Evolutionary conservation across 805 yeast species (phyloP).

Genomic region (Ogataea pini): DNA sequence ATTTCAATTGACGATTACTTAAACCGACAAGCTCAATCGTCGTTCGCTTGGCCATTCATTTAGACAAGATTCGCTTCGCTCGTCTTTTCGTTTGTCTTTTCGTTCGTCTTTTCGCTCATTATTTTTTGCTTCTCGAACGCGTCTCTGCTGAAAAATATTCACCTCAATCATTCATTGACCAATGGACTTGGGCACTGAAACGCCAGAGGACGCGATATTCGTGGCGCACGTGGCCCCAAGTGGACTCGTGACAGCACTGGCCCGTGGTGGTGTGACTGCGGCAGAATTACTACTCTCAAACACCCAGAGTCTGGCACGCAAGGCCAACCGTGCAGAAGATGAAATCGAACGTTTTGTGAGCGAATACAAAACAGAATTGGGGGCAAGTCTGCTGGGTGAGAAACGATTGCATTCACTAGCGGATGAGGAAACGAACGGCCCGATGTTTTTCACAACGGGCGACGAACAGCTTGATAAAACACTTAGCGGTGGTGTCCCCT

Average conservation of each 20-base stretch:
- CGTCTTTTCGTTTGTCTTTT: not conserved
- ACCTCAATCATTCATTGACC: too few relatives aligned
- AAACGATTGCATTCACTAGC: not conserved
- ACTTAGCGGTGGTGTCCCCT: constrained; percentile 53
- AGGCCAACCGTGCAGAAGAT: constrained; percentile 34
- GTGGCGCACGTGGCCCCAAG: constrained; percentile 26
- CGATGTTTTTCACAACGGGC: constrained; percentile 49
- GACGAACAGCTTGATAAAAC: constrained; percentile 48
- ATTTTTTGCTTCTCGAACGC: too few relatives aligned
- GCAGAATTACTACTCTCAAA: constrained; percentile 44
- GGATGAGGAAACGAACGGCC: not conserved
- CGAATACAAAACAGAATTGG: constrained; percentile 15
- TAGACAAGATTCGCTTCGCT: not conserved
- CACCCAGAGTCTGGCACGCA: constrained; percentile 35
- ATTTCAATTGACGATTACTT: too few relatives aligned
- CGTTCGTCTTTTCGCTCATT: too few relatives aligned
- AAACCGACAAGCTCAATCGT: too few relatives aligned
- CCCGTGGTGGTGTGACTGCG: constrained; percentile 36
- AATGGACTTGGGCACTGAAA: constrained; percentile 7
- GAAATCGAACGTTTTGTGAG: constrained; percentile 31
- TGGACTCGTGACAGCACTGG: constrained; percentile 32
- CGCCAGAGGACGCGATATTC: not conserved
- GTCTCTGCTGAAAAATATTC: too few relatives aligned
- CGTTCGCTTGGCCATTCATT: too few relatives aligned
- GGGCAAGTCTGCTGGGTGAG: not conserved